Evolutionary conservation across 2,329 filamentous ascomycete genomes (phyloP).

Genomic region (Diaporthe amygdali): DNA sequence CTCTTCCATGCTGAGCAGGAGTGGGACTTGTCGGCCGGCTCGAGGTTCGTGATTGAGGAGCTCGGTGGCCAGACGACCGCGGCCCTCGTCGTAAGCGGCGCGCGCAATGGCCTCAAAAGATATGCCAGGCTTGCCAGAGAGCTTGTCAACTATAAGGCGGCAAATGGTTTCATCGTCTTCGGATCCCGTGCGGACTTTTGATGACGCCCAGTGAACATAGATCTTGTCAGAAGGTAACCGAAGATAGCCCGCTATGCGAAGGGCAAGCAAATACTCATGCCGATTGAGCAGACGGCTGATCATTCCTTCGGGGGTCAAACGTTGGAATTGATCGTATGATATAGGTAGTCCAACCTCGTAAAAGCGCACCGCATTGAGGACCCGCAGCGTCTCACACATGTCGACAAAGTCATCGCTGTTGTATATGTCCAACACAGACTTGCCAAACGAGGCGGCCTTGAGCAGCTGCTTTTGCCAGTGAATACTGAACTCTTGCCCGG

Average conservation of each 20-base stretch:
- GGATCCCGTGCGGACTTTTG: conserved; percentile 85
- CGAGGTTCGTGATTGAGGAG: conserved; percentile 92
- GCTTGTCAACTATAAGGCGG: conserved; percentile 81
- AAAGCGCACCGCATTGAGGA: conserved; percentile 89
- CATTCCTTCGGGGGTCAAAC: conserved; percentile 87
- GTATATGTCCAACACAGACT: conserved; percentile 95
- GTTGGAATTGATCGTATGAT: conserved; percentile 92
- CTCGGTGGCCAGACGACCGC: conserved; percentile 85
- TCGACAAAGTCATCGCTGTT: conserved; percentile 99
- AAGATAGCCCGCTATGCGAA: conserved; percentile 87
- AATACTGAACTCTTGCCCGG: conserved; percentile 87
- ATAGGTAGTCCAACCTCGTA: conserved; percentile 90
- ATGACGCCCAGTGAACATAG: conserved; percentile 95
- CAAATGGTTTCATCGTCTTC: conserved; percentile 91
- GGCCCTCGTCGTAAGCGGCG: conserved; percentile 92
- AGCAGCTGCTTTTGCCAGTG: conserved; percentile 95
- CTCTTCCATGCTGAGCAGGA: conserved; percentile 93
- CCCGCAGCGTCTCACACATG: conserved; percentile 92
- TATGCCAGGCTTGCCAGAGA: conserved; percentile 87
- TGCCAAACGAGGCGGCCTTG: conserved; percentile 97
- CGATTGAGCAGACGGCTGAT: conserved; percentile 85
- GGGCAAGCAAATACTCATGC: conserved; percentile 87
- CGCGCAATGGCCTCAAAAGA: conserved; percentile 95
- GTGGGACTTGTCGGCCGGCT: conserved; percentile 92
- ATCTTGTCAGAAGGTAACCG: conserved; percentile 86